phyloP scores from a whole-genome alignment of 495 filamentous ascomycete species.

The Aspergillus coremiiformis region DNA sequence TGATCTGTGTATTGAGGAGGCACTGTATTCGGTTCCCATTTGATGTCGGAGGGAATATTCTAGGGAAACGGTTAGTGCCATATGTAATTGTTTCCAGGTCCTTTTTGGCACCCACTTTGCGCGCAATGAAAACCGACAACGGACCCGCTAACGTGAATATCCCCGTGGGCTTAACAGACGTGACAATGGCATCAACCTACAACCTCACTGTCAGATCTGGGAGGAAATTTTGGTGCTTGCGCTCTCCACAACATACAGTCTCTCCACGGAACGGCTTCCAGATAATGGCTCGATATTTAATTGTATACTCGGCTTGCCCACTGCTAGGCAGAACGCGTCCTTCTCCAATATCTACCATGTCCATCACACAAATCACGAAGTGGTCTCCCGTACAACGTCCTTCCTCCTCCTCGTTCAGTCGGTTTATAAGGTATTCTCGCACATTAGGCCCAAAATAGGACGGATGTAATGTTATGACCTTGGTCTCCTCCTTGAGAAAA shows the following conservation, averaged over 20 bases:
- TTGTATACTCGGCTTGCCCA: constrained; percentile 87
- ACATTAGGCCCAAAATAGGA: constrained; percentile 93
- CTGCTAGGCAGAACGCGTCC: constrained; percentile 85
- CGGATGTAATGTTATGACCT: constrained; percentile 85
- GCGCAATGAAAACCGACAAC: constrained; percentile 79
- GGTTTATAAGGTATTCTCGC: constrained; percentile 76
- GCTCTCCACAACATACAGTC: constrained; percentile 55
- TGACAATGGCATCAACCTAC: constrained; percentile 86
- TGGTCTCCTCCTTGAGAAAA: constrained; percentile 93
- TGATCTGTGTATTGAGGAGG: constrained; percentile 79
- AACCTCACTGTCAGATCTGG: neutral
- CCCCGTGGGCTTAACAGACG: constrained; percentile 80
- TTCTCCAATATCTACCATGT: constrained; percentile 84
- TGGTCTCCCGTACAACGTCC: constrained; percentile 87
- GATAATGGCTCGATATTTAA: constrained; percentile 90
- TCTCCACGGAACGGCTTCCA: constrained; percentile 97
- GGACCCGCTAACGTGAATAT: constrained; percentile 91
- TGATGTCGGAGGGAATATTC: constrained; percentile 89
- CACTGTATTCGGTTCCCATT: constrained; percentile 84
- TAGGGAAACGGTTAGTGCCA: constrained; percentile 32
- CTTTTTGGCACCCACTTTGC: constrained; percentile 52
- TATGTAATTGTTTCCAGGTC: neutral
- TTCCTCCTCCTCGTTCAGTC: constrained; percentile 86
- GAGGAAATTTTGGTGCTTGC: neutral
- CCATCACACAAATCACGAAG: constrained; percentile 95